phyloP scores from a whole-genome alignment of 768 basidiomycete species.

The Mycena maculata region DNA sequence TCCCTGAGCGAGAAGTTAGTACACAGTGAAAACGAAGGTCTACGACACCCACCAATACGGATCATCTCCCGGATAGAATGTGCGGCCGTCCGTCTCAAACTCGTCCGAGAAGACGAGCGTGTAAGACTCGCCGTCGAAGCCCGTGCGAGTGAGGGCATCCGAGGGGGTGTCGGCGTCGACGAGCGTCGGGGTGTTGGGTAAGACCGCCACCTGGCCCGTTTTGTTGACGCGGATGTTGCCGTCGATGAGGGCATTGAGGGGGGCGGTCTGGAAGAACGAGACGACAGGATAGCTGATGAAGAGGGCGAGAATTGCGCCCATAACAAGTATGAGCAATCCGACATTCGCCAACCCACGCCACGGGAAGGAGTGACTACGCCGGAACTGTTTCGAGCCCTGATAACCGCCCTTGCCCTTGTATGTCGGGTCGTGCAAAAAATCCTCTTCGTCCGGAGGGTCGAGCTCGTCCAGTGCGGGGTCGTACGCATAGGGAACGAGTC shows the following conservation, averaged over 20 bases:
- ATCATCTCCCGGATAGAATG: conserved; percentile 67
- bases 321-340: conserved; percentile 70
- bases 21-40: background rate
- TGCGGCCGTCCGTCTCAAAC: conserved; percentile 73
- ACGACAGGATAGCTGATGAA: conserved; percentile 88
- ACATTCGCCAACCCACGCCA: conserved; percentile 73
- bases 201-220: conserved; percentile 73
- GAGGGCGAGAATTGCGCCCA: conserved; percentile 70
- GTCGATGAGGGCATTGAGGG: conserved; percentile 59
- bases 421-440: conserved; percentile 75
- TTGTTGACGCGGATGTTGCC: conserved; percentile 76
- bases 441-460: conserved; percentile 77
- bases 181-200: conserved; percentile 52
- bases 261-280: conserved; percentile 56
- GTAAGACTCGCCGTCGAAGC: conserved; percentile 79
- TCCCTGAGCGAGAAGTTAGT: conserved; percentile 64
- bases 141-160: conserved; percentile 66
- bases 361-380: conserved; percentile 48
- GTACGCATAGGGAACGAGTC: conserved; percentile 76
- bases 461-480: conserved; percentile 70
- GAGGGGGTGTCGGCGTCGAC: conserved; percentile 81
- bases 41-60: conserved; percentile 27
- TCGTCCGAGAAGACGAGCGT: conserved; percentile 82
- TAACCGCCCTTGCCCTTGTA: conserved; percentile 38
- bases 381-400: conserved; percentile 23